phyloP scores from a whole-genome alignment of 495 filamentous ascomycete genomes.

The Penicillium lagena region DNA sequence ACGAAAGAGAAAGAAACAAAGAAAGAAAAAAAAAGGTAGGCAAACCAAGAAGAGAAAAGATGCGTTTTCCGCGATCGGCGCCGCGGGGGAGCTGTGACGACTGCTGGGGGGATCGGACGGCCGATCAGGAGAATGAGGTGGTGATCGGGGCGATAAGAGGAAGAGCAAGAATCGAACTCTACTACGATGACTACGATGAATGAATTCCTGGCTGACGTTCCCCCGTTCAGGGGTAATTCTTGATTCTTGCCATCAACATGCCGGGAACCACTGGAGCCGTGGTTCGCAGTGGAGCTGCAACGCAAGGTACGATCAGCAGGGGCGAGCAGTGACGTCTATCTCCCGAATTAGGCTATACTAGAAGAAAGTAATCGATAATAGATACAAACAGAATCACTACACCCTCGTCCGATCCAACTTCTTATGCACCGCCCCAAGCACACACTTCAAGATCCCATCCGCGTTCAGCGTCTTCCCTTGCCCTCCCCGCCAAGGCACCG shows the following conservation, averaged over 20 bases:
- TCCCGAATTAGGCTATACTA: background rate
- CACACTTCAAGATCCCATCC: constrained; percentile 75
- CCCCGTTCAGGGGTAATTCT: too few relatives aligned
- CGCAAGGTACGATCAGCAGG: too few relatives aligned
- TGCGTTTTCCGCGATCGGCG: constrained; percentile 12
- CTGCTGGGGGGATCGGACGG: too few relatives aligned
- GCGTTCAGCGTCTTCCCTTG: constrained; percentile 41
- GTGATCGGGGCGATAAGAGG: too few relatives aligned
- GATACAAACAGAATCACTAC: constrained; percentile 1
- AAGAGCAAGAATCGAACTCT: background rate
- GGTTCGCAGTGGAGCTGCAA: too few relatives aligned
- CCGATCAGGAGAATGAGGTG: background rate
- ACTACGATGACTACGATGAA: too few relatives aligned
- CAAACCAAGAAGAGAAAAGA: constrained; percentile 5
- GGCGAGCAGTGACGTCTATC: too few relatives aligned
- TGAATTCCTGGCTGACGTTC: too few relatives aligned
- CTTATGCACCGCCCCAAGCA: constrained; percentile 67
- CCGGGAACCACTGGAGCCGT: too few relatives aligned
- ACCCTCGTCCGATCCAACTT: constrained; percentile 22
- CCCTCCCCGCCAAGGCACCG: constrained; percentile 62
- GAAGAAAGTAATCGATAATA: background rate
- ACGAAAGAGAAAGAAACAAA: constrained; percentile 1
- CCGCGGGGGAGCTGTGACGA: constrained; percentile 17
- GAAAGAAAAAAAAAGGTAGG: background rate
- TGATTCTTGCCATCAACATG: too few relatives aligned